Conservation (phyloP, 2,329 filamentous ascomycete species). For the Blumeriella jaapii region DNA sequence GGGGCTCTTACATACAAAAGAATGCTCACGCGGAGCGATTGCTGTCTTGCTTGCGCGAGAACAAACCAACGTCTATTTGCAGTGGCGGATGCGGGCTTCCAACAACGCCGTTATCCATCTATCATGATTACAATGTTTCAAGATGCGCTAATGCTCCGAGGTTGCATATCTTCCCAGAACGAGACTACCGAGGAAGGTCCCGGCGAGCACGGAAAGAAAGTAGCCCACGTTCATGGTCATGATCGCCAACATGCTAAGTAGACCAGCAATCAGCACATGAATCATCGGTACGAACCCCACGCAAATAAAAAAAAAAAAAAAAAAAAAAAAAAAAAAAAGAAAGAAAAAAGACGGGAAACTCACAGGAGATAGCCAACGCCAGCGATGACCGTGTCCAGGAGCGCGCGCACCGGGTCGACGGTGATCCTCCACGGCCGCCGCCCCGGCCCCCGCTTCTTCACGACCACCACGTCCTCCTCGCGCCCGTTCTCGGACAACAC, state of each 20-base stretch:
- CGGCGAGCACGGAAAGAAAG: constrained; percentile 67
- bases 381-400: constrained; percentile 58
- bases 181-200: constrained; percentile 78
- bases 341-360: constrained; percentile 31
- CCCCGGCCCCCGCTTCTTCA: constrained; percentile 43
- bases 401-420: constrained; percentile 64
- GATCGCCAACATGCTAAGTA: constrained; percentile 77
- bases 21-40: no score
- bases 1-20: no score
- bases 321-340: constrained; percentile 8
- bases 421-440: constrained; percentile 68
- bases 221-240: constrained; percentile 87
- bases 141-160: constrained; percentile 12
- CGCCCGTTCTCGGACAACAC: constrained; percentile 64
- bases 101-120: constrained; percentile 2
- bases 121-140: background rate
- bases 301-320: no score
- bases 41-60: no score
- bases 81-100: constrained; percentile 8
- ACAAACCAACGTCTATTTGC: no score
- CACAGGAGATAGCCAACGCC: constrained; percentile 79
- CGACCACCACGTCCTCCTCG: constrained; percentile 69
- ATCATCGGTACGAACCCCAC: no score
- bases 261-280: no score
- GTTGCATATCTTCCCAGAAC: constrained; percentile 23